A percentile compares a stretch with the other conserved stretches of the same genome.
Evolutionary conservation across 768 basidiomycete genomes (phyloP).

Genomic region (Mycena galericulata): DNA sequence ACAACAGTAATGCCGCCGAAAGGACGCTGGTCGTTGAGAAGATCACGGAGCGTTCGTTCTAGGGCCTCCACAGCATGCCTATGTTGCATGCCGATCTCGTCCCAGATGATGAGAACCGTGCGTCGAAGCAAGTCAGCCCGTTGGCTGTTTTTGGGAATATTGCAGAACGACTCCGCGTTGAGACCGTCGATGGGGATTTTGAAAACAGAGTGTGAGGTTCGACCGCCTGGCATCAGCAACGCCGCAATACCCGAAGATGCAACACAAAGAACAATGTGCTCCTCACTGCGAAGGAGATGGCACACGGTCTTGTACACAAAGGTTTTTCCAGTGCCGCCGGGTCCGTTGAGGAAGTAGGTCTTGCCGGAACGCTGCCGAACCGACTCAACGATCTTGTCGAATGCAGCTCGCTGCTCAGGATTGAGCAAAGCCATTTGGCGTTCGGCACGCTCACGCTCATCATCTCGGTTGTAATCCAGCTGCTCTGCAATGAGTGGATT

Average conservation of each 20-base stretch:
- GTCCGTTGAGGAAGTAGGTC: conserved; percentile 56
- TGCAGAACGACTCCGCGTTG: conserved; percentile 38
- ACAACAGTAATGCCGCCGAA: conserved; percentile 53
- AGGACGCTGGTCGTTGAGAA: conserved; percentile 35
- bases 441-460: conserved; percentile 21
- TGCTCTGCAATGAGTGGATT: conserved; percentile 39
- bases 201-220: conserved; percentile 61
- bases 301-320: conserved; percentile 54
- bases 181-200: conserved; percentile 54
- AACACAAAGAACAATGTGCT: conserved; percentile 56
- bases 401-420: conserved; percentile 45
- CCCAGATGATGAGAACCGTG: conserved; percentile 51
- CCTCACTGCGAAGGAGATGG: conserved; percentile 37
- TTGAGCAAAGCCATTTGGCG: conserved; percentile 40
- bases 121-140: conserved; percentile 43
- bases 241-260: conserved; percentile 63
- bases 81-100: conserved; percentile 52
- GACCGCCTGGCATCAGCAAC: conserved; percentile 56
- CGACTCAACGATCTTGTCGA: conserved; percentile 43
- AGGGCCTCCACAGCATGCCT: conserved; percentile 46
- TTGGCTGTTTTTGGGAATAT: conserved; percentile 39
- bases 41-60: conserved; percentile 45
- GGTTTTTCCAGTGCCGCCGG: conserved; percentile 61
- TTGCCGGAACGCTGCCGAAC: conserved; percentile 34
- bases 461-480: conserved; percentile 12